Conservation (phyloP, 2,329 filamentous ascomycete species). For the Clarireedia paspali region DNA sequence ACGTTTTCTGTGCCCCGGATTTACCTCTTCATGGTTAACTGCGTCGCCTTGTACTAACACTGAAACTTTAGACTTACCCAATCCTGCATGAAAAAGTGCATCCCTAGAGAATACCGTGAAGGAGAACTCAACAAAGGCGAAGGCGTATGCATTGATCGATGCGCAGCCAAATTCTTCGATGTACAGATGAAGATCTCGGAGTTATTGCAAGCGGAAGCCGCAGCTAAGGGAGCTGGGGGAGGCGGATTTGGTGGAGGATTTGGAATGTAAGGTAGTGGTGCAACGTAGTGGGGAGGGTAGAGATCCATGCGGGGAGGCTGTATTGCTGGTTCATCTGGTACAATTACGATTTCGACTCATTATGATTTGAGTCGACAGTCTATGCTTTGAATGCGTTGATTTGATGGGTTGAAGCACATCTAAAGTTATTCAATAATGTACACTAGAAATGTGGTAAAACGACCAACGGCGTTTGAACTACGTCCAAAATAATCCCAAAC, state of each 20-base stretch:
- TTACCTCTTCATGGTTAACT: background rate
- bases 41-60: slow-evolving; percentile 7
- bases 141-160: slow-evolving; percentile 95
- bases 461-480: slow-evolving; percentile 14
- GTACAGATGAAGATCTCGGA: slow-evolving; percentile 97
- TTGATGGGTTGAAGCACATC: background rate
- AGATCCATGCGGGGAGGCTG: background rate
- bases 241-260: slow-evolving; percentile 36
- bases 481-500: slow-evolving; percentile 1
- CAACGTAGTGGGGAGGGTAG: slow-evolving; percentile 11
- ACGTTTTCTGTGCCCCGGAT: slow-evolving; percentile 26
- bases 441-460: slow-evolving; percentile 16
- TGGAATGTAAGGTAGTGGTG: slow-evolving; percentile 30
- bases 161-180: slow-evolving; percentile 97
- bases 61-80: slow-evolving; percentile 59
- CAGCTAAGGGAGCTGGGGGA: slow-evolving; percentile 52
- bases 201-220: slow-evolving; percentile 86
- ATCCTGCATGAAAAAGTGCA: slow-evolving; percentile 89
- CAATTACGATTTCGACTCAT: background rate
- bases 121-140: slow-evolving; percentile 98
- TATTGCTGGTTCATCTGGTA: background rate
- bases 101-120: slow-evolving; percentile 89
- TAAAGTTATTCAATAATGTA: slow-evolving; percentile 14
- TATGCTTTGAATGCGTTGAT: background rate
- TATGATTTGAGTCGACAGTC: background rate